Evolutionary conservation across 2,329 filamentous ascomycete genomes (phyloP), one percentile per base, ranked within the genome.

Genomic region (Trichoderma simmonsii): DNA sequence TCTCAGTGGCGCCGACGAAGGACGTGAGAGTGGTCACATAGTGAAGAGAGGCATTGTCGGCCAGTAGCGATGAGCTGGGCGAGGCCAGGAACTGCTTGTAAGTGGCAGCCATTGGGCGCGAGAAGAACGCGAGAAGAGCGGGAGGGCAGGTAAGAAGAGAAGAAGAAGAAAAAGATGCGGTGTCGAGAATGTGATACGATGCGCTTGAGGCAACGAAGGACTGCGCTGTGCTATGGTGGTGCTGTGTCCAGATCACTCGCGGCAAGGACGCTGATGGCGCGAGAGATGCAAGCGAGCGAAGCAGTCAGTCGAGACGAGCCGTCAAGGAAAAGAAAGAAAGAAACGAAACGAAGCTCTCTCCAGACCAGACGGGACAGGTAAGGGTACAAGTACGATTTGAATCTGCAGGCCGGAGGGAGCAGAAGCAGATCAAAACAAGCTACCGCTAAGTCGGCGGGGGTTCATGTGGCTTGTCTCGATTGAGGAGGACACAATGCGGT

Each of bases 11-110:
- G 76, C 93, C 90, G 74, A 87, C 86, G 79, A 97, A 86, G 75
- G 89, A 89, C 39, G 91, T 94, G 14, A 94, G 91, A 8, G 95
- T 97, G 71, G 95, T 94, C 81, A 98, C 91, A 85, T 98, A 99
- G 85, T 95, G 90, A 76, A 95, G 84, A 59, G 91, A 88, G 72
- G 91, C 91, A 81, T 91, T 86, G 69, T 87, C 83, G 43, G 90
- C 86, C 77, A 95, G 85, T 71, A 88, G 83, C 71, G 89, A 87
- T 70, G 89, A 83, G 81, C 84, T 90, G 74, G 92, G 92, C 74
- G 89, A 85, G 78, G 88, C 86, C 71, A 95, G 86, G 81, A 94
- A 95, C 83, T 89, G 88, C 85, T 90, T 88, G 85, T 95, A 95
- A 73, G 86, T 79, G 76, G 82, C 79, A 74, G 83, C 81, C 83